Conservation (phyloP, 768 basidiomycete species). For the Boletus rufocinnamomeus region DNA sequence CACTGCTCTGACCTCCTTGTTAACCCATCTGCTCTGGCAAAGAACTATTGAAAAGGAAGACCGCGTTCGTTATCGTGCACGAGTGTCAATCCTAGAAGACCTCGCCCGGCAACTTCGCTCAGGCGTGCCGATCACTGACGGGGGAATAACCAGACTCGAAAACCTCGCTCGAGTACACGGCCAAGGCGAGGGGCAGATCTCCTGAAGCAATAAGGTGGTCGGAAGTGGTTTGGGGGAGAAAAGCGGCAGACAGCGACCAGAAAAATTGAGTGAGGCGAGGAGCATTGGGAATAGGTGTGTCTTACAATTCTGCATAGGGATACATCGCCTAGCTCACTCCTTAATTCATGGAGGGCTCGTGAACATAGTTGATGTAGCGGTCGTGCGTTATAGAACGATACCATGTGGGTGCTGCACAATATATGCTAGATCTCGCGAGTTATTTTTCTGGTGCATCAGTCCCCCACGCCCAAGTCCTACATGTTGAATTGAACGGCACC, state of each 20-base stretch:
- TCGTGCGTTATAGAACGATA: neutral
- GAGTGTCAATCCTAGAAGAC: slow-evolving; percentile 62
- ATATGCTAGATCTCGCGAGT: neutral
- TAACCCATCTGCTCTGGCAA: slow-evolving; percentile 63
- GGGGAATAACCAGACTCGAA: slow-evolving; percentile 55
- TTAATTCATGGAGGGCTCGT: neutral
- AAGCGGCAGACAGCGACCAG: slow-evolving; percentile 9
- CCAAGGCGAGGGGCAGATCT: slow-evolving; percentile 17
- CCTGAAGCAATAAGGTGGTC: slow-evolving; percentile 44
- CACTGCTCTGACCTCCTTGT: slow-evolving; percentile 63
- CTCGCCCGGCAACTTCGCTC: slow-evolving; percentile 54
- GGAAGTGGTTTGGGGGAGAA: slow-evolving; percentile 51
- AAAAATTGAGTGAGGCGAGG: slow-evolving; percentile 40
- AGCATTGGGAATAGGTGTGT: slow-evolving; percentile 43
- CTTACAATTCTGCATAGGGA: neutral
- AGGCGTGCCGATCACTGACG: slow-evolving; percentile 44
- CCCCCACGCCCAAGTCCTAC: neutral
- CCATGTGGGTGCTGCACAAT: neutral
- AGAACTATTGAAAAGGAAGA: slow-evolving; percentile 54
- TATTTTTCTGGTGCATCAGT: neutral
- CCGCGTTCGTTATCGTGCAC: slow-evolving; percentile 54
- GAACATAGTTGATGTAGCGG: neutral
- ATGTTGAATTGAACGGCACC: neutral
- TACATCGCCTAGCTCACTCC: no score
- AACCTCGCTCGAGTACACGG: slow-evolving; percentile 48